Evolutionary conservation across 768 basidiomycete species (phyloP), one percentile per base, ranked within the genome.

Genomic region (Pulveroboletus sp.): DNA sequence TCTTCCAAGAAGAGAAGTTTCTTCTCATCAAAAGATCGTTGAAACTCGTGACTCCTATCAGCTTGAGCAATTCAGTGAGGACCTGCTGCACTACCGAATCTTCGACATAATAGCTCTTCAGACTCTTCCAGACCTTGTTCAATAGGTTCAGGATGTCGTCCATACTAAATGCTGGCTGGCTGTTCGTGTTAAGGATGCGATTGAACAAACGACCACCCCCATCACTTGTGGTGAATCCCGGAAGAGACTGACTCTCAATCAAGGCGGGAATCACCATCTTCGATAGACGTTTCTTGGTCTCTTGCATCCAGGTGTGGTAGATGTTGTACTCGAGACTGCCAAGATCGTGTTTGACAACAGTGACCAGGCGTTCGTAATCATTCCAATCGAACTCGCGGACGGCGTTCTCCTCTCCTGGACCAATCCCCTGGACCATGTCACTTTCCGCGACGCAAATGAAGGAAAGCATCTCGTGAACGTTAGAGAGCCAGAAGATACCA

Each of bases 231-330:
- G 94, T 94, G 72, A 99, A 98, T 6, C 96, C 96, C 6, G 96
- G 96, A 38, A 99, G 75, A 19, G 95, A 95, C 66, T 98, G 96
- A 56, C 90, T 94, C 70, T 98, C 96, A 59, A 98, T 93, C 53
- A 98, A 71, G 4, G 96, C 96, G n/a, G 96, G 96, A 50, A 99
- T 93, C 37, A 98, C 89, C 93, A 98, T 98, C 76, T 97, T 98
- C 39, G 83, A 78, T 34, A 99, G 75, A 49, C 85, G 87, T 73
- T 93, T 94, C 82, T 98, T 99, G 32, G 93, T 89, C 73, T 97
- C 96, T 48, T 89, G 73, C 93, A 99, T 98, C 90, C 93, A 97
- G 0, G 95, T 97, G 68, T 97, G 95, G 69, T 97, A 98, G 69
- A 99, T 95, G 76, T 99, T 99, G 76, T 97, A 98, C 73, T 99